Evolutionary conservation across 495 filamentous ascomycete genomes (phyloP).

Genomic region (Penicillium lagena): DNA sequence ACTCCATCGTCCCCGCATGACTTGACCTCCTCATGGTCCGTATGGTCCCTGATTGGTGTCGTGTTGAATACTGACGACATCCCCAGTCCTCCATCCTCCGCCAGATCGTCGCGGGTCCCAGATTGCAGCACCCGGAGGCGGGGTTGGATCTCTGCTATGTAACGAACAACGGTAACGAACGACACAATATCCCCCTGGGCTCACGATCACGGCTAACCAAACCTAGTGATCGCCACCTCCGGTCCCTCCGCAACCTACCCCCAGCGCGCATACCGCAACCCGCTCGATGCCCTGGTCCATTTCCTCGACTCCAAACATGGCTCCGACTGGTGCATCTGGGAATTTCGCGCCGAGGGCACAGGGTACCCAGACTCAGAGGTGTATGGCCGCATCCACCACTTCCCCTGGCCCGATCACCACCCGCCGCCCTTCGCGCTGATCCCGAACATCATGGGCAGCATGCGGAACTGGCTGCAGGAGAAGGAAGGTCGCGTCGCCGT

Average conservation of each 20-base stretch:
- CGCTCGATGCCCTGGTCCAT: conserved; percentile 72
- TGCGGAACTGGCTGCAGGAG: conserved; percentile 73
- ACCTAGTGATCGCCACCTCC: conserved; percentile 63
- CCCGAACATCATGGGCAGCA: conserved; percentile 79
- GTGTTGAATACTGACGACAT: background rate
- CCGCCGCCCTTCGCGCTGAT: conserved; percentile 88
- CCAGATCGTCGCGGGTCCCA: conserved; percentile 73
- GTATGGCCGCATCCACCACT: conserved; percentile 76
- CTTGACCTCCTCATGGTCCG: background rate
- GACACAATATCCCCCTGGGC: no score
- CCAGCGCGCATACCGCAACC: conserved; percentile 85
- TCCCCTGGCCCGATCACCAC: conserved; percentile 95
- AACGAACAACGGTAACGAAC: conserved; percentile 64
- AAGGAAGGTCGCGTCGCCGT: conserved; percentile 65
- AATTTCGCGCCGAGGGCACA: conserved; percentile 93
- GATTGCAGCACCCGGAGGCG: conserved; percentile 75
- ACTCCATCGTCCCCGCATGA: conserved; percentile 6
- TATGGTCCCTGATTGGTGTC: no score
- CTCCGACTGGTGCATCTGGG: conserved; percentile 86
- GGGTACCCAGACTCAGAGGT: conserved; percentile 91
- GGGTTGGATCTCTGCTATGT: conserved; percentile 95
- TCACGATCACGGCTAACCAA: no score
- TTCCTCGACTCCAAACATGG: conserved; percentile 84
- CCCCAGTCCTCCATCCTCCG: conserved; percentile 59
- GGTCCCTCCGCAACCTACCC: conserved; percentile 86